Evolutionary conservation across 306 rosid species (phyloP).

Genomic region (Arachis hypogaea): DNA sequence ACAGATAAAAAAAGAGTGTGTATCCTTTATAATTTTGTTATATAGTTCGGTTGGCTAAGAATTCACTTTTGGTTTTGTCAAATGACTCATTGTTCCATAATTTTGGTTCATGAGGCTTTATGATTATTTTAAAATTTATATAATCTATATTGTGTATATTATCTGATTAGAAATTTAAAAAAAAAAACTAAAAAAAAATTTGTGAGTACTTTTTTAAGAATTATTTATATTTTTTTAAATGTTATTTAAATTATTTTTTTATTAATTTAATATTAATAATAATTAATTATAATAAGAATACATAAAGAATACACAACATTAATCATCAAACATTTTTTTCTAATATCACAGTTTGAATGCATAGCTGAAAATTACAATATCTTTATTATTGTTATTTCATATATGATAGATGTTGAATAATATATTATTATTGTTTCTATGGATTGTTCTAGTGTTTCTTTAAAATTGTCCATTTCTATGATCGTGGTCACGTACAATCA

Average conservation of each 20-base stretch:
- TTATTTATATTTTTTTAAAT: too few species aligned
- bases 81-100: not conserved
- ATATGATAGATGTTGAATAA: not conserved
- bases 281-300: too few species aligned
- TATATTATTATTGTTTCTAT: not conserved
- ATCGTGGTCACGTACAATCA: too few species aligned
- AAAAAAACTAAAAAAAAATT: too few species aligned
- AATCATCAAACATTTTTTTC: too few species aligned
- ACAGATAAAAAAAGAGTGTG: not conserved
- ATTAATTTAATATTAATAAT: too few species aligned
- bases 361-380: not conserved
- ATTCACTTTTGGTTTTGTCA: constrained; percentile 8
- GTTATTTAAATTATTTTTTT: too few species aligned
- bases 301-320: too few species aligned
- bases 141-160: not conserved
- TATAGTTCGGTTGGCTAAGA: not conserved
- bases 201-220: too few species aligned
- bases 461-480: too few species aligned
- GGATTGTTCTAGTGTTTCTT: too few species aligned
- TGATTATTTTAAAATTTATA: not conserved
- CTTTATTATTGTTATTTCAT: not conserved
- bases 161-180: not conserved
- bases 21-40: not conserved
- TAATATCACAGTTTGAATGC: too few species aligned
- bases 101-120: not conserved